Percentiles rank a stretch among this genome's conserved stretches.
phyloP scores from a whole-genome alignment of 768 basidiomycete species.

The Pulveroboletus frians region DNA sequence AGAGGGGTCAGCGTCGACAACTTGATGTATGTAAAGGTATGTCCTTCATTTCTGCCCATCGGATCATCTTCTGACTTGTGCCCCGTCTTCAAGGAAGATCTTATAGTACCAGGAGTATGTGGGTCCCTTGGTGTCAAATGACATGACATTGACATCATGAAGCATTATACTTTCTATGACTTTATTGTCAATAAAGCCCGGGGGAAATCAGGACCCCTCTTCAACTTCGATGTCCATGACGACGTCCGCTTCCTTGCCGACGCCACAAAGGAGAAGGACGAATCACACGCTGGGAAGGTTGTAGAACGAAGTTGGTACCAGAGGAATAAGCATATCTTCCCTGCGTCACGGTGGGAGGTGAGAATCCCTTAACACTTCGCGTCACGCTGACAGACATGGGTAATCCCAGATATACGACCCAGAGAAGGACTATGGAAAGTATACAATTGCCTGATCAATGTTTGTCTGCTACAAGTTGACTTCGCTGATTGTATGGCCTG shows the following conservation, averaged over 20 bases:
- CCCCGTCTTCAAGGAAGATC: conserved; percentile 68
- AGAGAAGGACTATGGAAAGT: conserved; percentile 89
- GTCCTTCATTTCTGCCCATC: conserved; percentile 12
- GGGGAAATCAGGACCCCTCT: conserved; percentile 95
- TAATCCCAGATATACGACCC: conserved; percentile 77
- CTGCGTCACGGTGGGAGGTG: conserved; percentile 94
- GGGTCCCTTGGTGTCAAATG: not conserved
- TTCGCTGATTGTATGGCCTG: not conserved
- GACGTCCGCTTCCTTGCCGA: conserved; percentile 93
- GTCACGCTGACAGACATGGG: not conserved
- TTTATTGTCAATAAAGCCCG: conserved; percentile 98
- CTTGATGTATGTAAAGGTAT: conserved; percentile 95
- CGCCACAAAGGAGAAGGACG: conserved; percentile 95
- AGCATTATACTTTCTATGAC: conserved; percentile 98
- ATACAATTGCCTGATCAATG: conserved; percentile 59
- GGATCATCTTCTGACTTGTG: conserved; percentile 1
- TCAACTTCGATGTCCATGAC: conserved; percentile 99
- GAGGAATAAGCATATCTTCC: conserved; percentile 96
- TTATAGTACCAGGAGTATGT: conserved; percentile 93
- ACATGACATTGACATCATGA: conserved; percentile 1
- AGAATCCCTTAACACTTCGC: conserved; percentile 17
- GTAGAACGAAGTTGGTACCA: conserved; percentile 96
- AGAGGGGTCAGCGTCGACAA: conserved; percentile 90
- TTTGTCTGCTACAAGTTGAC: not conserved
- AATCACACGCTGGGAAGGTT: conserved; percentile 97